Percentiles rank a stretch among this genome's conserved stretches.
Evolutionary conservation across 441 rosid genomes (phyloP).

Genomic region (Populus trichocarpa): DNA sequence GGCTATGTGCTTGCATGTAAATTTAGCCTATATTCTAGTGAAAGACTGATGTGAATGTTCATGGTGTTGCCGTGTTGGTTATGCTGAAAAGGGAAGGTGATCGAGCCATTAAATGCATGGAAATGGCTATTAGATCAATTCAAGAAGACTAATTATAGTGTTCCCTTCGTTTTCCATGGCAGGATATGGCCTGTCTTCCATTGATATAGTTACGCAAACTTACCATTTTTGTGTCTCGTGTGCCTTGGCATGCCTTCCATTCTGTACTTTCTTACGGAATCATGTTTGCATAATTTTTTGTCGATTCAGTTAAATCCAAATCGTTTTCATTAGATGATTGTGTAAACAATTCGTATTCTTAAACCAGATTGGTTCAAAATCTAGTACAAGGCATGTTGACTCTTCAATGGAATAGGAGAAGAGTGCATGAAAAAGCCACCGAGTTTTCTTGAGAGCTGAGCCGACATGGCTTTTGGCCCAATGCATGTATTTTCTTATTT

Average conservation of each 20-base stretch:
- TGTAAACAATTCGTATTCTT: too few species aligned
- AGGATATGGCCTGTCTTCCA: neutral
- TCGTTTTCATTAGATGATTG: too few species aligned
- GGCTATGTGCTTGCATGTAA: neutral
- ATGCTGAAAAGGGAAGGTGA: neutral
- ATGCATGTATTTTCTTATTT: neutral
- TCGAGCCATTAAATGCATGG: neutral
- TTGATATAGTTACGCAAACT: neutral
- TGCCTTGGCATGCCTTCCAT: neutral
- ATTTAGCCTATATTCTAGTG: neutral
- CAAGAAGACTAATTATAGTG: neutral
- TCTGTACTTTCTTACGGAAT: neutral
- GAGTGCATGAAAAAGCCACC: too few species aligned
- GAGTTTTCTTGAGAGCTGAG: too few species aligned
- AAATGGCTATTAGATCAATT: neutral
- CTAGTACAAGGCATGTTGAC: too few species aligned
- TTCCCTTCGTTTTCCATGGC: neutral
- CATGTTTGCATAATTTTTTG: too few species aligned
- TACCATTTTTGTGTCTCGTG: neutral
- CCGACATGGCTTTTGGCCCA: neutral
- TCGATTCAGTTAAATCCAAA: too few species aligned
- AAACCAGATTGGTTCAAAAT: too few species aligned
- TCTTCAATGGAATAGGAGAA: too few species aligned
- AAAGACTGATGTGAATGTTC: neutral
- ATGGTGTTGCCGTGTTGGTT: neutral